Conservation (phyloP, 2,329 filamentous ascomycete species). For the Chalaropsis ovoidea region DNA sequence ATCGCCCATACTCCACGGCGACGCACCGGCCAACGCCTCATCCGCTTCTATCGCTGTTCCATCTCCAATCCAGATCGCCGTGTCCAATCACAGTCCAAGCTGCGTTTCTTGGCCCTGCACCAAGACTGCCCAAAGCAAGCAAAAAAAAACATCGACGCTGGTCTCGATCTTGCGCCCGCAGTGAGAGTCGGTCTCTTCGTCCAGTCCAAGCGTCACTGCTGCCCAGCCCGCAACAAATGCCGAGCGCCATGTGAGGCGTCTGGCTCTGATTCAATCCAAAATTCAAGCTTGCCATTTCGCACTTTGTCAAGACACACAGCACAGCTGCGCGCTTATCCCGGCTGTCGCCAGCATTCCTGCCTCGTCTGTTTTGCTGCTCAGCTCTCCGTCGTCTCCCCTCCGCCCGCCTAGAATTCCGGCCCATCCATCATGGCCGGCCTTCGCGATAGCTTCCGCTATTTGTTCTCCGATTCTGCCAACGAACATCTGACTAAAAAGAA, state of each 20-base stretch:
- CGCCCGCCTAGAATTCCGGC: not conserved
- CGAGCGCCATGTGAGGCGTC: constrained; percentile 1
- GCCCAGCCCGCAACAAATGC: not conserved
- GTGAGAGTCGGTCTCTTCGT: not conserved
- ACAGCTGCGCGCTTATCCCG: too few species aligned
- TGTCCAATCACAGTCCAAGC: not conserved
- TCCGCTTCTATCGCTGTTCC: not conserved
- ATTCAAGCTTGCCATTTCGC: not conserved
- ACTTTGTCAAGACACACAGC: not conserved
- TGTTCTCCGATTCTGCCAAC: constrained; percentile 40
- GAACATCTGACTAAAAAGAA: constrained; percentile 52
- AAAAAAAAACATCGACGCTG: not conserved
- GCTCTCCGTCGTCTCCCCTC: not conserved
- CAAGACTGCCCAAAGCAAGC: not conserved
- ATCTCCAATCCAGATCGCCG: not conserved
- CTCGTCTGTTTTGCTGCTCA: not conserved
- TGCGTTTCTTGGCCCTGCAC: not conserved
- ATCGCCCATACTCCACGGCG: not conserved
- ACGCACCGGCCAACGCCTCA: not conserved
- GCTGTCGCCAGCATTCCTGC: not conserved
- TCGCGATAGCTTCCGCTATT: constrained; percentile 28
- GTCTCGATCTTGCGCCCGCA: not conserved
- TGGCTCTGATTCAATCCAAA: constrained; percentile 7
- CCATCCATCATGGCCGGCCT: constrained; percentile 17
- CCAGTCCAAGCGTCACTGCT: not conserved